Base-by-base conservation (phyloP, 169 alveolate species). In the Babesia sp. region DNA sequence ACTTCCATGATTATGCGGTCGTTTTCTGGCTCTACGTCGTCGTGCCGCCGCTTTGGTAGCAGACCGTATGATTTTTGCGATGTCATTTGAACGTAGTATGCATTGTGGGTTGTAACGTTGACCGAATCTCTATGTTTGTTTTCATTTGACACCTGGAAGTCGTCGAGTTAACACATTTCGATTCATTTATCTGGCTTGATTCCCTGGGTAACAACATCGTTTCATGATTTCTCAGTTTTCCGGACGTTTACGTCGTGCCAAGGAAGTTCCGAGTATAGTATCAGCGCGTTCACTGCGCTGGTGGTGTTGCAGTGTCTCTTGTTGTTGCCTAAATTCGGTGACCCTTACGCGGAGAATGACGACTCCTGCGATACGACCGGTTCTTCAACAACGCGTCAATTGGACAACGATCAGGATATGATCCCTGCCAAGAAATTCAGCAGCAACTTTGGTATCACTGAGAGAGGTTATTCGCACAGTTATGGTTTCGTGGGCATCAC, bases 211-310 rank as follows among this genome's bases (percentile, higher is more conserved):
- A 16, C 48, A 11, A 16, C 56, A 48, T 26, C 56, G 26, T 16
- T 20, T 34, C 48, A 73, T 16, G 16, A 28, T 20, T 51, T 24
- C 28, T 46, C 72, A 77, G 86, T 79, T 36, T 79, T 79, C 64
- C 63, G 74, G 24, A 33, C 18, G 16, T 79, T 54, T 42, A 79
- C 87, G n/a, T 59, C 78, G 14, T 79, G 87, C 37, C 69, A 71
- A 20, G 87, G 87, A 31, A 48, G 8, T 26, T 34, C 34, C 22
- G 83, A 59, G 24, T 68, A 53, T 69, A 37, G 50, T 55, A 70
- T 79, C 18, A 79, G 59, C 56, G 34, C 58, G 22, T 54, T 79
- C 57, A 75, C 58, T 6, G 78, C 57, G 20, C 29, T 79, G 56
- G 66, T 79, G 29, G 39, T 70, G 33, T 39, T 71, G 16, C 87